Conservation (phyloP, 352 stramenopile genomes). For the Pythium coloratum region DNA sequence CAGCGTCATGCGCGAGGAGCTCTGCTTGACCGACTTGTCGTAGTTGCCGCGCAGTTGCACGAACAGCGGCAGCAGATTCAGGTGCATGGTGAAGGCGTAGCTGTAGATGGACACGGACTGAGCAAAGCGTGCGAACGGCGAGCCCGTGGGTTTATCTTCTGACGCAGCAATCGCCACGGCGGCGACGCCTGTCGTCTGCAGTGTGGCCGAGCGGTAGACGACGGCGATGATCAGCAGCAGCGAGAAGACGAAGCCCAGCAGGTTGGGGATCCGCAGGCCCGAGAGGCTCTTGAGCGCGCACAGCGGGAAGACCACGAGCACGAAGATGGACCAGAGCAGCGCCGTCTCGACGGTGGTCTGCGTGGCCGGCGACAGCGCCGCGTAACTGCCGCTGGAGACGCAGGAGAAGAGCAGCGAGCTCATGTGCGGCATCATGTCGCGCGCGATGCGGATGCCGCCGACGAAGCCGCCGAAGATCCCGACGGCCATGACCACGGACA, state of each 20-base stretch:
- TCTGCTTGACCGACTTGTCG: constrained; percentile 5
- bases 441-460: constrained; percentile 30
- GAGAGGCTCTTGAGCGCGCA: constrained; percentile 30
- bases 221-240: constrained; percentile 27
- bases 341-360: not conserved
- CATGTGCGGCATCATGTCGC: constrained; percentile 26
- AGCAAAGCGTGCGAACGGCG: constrained; percentile 17
- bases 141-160: not conserved
- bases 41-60: constrained; percentile 22
- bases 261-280: constrained; percentile 26
- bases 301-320: constrained; percentile 27
- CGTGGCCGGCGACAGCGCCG: not conserved
- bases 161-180: not conserved
- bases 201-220: constrained; percentile 15
- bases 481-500: constrained; percentile 28
- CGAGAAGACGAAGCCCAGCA: constrained; percentile 30
- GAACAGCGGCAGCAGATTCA: constrained; percentile 38
- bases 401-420: constrained; percentile 6
- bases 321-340: constrained; percentile 26
- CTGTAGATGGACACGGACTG: constrained; percentile 35
- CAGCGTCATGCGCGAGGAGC: constrained; percentile 9
- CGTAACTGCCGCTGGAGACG: not conserved
- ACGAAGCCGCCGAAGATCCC: constrained; percentile 36
- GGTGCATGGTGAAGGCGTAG: constrained; percentile 39
- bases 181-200: not conserved